Base-by-base conservation (phyloP, 805 yeast genomes). In the Saturnispora zaruensis region DNA sequence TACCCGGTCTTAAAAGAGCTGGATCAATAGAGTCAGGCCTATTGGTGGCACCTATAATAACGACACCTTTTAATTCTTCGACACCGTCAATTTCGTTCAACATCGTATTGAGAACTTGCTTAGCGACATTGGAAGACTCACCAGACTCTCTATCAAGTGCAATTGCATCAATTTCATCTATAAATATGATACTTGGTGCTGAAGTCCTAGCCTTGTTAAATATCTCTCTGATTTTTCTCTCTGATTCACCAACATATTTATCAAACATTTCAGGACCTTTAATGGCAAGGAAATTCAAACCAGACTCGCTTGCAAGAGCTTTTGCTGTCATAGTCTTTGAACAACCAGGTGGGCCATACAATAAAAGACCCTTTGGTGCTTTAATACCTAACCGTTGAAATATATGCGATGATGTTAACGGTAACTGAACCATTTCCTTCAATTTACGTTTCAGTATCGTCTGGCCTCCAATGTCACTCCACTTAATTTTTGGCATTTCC, bases 321-420 rank as follows among this genome's bases (percentile, higher is more conserved):
- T 91, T 91, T 2, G 97, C 98, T 0, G 96, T 87, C 53, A 91
- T 67, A 0, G 99, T 91, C 60, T 91, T 91, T 9, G 97, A 90
- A 69, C 98, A 91, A 14, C 99, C 99, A 0, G 99, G 98, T 1
- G 99, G 99, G 0, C 99, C 99, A 65, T 93, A 93, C 20, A 93
- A 71, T 44, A 93, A 66, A 1, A 93, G 84, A 34, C 99, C 99
- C 57, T 87, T 85, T 3, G 99, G 99, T 0, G 98, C 89, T 41
- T 78, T 72, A 3, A 93, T 82, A 0, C 98, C 98, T 13, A 93
- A 71, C 40, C 76, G 71, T 18, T 72, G 71, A 64, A 93, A 93
- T 0, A 95, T 75, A 0, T 80, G 89, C 0, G 86, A 75, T 2
- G 93, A 91, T 50, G 83, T 84, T 26, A 93, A 69, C 0, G 99